Evolutionary conservation across 2,329 filamentous ascomycete genomes (phyloP).

Genomic region (Didymella pomorum): DNA sequence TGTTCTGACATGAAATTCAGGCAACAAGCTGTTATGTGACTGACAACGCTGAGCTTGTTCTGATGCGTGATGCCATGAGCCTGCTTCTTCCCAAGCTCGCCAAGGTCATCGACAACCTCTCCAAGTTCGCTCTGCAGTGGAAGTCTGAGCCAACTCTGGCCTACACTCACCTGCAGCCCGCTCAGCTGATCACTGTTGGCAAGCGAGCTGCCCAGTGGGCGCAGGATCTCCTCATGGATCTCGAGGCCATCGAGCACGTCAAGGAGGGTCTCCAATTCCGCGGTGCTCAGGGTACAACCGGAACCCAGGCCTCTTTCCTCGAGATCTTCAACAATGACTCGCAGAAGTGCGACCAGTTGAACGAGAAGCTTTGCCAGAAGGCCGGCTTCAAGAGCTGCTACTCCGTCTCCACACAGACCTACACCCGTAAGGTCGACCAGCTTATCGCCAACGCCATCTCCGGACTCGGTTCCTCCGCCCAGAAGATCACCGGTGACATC

Average conservation of each 20-base stretch:
- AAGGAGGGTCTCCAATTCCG: conserved; percentile 76
- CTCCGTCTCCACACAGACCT: conserved; percentile 75
- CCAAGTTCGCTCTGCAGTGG: conserved; percentile 74
- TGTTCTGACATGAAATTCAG: conserved; percentile 71
- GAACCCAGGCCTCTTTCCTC: conserved; percentile 71
- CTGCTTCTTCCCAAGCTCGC: conserved; percentile 81
- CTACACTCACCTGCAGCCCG: conserved; percentile 77
- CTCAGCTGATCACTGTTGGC: conserved; percentile 71
- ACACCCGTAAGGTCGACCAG: conserved; percentile 83
- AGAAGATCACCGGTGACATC: conserved; percentile 78
- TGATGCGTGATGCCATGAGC: conserved; percentile 77
- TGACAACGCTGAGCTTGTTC: conserved; percentile 59
- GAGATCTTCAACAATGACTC: conserved; percentile 71
- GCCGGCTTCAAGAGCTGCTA: conserved; percentile 69
- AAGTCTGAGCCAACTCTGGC: conserved; percentile 76
- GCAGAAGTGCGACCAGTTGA: conserved; percentile 67
- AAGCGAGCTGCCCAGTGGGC: conserved; percentile 76
- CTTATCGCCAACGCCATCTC: conserved; percentile 81
- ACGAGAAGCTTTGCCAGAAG: conserved; percentile 70
- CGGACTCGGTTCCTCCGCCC: conserved; percentile 79
- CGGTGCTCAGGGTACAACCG: conserved; percentile 62
- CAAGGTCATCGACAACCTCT: conserved; percentile 77
- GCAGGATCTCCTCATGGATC: conserved; percentile 77
- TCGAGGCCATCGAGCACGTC: conserved; percentile 75
- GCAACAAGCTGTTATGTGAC: conserved; percentile 41